Base-by-base conservation (phyloP, 192 early-diverging fungal species). In the Phycomyces nitens region DNA sequence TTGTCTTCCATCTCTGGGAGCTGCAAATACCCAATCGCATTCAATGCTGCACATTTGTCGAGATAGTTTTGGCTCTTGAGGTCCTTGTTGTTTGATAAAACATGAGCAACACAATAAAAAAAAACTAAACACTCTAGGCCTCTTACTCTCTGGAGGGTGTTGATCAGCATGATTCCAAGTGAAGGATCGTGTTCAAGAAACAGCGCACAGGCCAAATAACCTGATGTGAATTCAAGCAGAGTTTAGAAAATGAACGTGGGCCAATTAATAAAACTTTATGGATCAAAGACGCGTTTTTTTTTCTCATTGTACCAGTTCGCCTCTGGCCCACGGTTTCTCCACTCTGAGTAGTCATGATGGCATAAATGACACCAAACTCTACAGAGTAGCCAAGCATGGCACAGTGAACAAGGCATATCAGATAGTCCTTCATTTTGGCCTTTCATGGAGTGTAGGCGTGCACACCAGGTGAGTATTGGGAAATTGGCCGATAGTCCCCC, bases 301-400 rank as follows among this genome's bases (percentile, higher is more conserved):
- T 34, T 34, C 29, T 34, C 7, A 34, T 7, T 34, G 3, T 64
- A 80, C 81, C 82, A 22, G 70, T 71, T 26, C 77, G 71, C 71
- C 79, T 73, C 21, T 84, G 77, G 11, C 47, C 69, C 3, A 69
- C 60, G 3, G 70, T 77, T 23, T 84, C 78, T 21, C 79, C 82
- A 62, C 80, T 81, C 57, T 84, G 82, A 11, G 77, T 73, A 15
- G 77, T 71, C 63, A 80, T 81, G 20, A 84, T 70, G 0, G 82
- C 82, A 62, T 81, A 77, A 38, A 84, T 81, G 26, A 74, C 62
- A 9, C 82, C 77, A 58, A 84, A 81, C 56, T 84, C 78, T 12
- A 84, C 80, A 65, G 76, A 71, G 54, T 80, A 71, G 6, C 82
- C 82, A 54, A 84, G 77, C 75, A 84, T 81, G 9, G 74, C 75